Evolutionary conservation across 2,329 filamentous ascomycete species (phyloP).

Genomic region (Botrytis porri): DNA sequence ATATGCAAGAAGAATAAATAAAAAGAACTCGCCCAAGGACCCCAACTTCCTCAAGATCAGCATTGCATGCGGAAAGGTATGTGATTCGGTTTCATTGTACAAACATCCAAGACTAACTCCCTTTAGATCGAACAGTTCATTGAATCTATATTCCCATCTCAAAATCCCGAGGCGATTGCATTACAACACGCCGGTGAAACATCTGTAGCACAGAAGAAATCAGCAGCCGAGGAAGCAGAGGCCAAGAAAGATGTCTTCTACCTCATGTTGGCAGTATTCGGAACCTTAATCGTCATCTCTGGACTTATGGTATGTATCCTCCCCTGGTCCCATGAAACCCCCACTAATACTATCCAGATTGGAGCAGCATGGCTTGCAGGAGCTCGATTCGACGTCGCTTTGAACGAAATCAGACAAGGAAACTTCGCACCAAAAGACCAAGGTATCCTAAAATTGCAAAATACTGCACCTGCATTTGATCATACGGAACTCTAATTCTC

Average conservation of each 20-base stretch:
- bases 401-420: constrained; percentile 50
- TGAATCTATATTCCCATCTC: constrained; percentile 84
- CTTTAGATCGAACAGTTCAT: constrained; percentile 81
- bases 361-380: constrained; percentile 75
- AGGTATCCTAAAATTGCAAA: constrained; percentile 27
- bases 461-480: constrained; percentile 35
- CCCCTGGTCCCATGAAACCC: constrained; percentile 22
- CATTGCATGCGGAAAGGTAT: constrained; percentile 80
- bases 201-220: constrained; percentile 40
- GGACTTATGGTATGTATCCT: constrained; percentile 66
- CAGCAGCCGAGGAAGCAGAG: constrained; percentile 53
- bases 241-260: constrained; percentile 55
- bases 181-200: constrained; percentile 37
- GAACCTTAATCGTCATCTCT: constrained; percentile 69
- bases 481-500: constrained; percentile 31
- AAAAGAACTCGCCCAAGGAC: constrained; percentile 91
- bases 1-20: constrained; percentile 78
- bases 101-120: constrained; percentile 43
- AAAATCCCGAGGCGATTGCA: constrained; percentile 63
- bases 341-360: constrained; percentile 53
- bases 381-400: constrained; percentile 74
- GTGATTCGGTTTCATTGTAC: constrained; percentile 25
- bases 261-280: constrained; percentile 64
- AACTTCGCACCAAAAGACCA: constrained; percentile 40
- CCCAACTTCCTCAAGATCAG: constrained; percentile 92